A percentile compares a stretch with the other conserved stretches of the same genome.
Evolutionary conservation across 148 eudicot species (phyloP).

Genomic region (Linanthus parryae): DNA sequence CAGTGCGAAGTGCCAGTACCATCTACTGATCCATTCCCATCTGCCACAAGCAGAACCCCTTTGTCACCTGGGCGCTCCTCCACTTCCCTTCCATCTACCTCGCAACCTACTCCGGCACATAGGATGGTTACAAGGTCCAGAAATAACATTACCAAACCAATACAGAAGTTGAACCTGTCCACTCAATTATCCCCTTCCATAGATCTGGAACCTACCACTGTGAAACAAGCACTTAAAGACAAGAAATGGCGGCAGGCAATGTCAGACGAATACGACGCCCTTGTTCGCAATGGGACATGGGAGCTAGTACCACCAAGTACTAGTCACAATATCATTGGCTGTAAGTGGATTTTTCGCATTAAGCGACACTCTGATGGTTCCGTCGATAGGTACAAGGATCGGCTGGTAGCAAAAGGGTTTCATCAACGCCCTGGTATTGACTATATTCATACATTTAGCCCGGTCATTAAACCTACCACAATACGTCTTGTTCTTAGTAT

Average conservation of each 20-base stretch:
- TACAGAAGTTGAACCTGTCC: background rate
- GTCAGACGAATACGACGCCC: conserved; percentile 1
- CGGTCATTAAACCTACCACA: background rate
- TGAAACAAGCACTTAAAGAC: background rate
- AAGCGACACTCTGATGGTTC: background rate
- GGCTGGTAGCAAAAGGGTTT: background rate
- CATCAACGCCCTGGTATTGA: background rate
- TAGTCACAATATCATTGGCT: background rate
- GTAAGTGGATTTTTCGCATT: conserved; percentile 7
- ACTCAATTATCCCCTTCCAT: background rate
- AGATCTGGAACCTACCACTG: background rate
- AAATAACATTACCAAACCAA: background rate
- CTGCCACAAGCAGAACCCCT: too few relatives aligned
- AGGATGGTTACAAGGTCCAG: background rate
- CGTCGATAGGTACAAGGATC: background rate
- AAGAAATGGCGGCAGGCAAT: conserved; percentile 1
- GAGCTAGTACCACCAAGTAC: background rate
- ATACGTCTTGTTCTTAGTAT: background rate
- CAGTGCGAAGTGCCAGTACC: too few relatives aligned
- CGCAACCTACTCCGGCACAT: background rate
- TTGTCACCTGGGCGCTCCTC: too few relatives aligned
- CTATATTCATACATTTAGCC: background rate
- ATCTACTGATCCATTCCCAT: too few relatives aligned
- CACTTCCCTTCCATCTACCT: too few relatives aligned
- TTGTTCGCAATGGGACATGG: conserved; percentile 2